phyloP scores from a whole-genome alignment of 176 grass and related monocot genomes.

The Carex scoparia region DNA sequence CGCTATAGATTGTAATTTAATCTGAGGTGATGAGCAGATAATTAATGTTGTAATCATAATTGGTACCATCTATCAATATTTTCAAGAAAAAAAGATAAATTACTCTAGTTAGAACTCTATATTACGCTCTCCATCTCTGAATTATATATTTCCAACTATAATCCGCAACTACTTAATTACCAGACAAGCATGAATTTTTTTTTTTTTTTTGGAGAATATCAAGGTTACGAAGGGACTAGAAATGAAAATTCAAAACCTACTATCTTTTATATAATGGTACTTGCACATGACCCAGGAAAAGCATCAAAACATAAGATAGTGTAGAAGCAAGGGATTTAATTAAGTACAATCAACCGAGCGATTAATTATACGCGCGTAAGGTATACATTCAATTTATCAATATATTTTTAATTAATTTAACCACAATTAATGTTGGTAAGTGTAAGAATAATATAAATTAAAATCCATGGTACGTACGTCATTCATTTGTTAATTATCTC shows the following conservation, averaged over 20 bases:
- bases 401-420: background rate
- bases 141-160: background rate
- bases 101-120: too few species aligned
- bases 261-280: background rate
- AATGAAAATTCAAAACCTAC: too few species aligned
- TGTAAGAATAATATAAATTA: background rate
- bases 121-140: background rate
- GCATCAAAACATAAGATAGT: background rate
- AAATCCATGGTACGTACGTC: background rate
- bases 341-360: background rate
- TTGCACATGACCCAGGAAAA: background rate
- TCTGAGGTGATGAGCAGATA: too few species aligned
- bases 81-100: too few species aligned
- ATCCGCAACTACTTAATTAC: background rate
- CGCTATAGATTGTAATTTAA: too few species aligned
- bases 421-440: background rate
- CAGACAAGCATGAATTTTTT: background rate
- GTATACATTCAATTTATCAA: background rate
- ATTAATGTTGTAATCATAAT: too few species aligned
- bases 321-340: background rate
- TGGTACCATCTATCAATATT: too few species aligned
- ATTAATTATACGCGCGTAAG: too few species aligned
- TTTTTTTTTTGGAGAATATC: background rate
- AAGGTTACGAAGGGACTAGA: background rate
- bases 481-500: background rate